phyloP scores from a whole-genome alignment of 768 basidiomycete genomes.

The Porphyrellus cyaneotinctus region DNA sequence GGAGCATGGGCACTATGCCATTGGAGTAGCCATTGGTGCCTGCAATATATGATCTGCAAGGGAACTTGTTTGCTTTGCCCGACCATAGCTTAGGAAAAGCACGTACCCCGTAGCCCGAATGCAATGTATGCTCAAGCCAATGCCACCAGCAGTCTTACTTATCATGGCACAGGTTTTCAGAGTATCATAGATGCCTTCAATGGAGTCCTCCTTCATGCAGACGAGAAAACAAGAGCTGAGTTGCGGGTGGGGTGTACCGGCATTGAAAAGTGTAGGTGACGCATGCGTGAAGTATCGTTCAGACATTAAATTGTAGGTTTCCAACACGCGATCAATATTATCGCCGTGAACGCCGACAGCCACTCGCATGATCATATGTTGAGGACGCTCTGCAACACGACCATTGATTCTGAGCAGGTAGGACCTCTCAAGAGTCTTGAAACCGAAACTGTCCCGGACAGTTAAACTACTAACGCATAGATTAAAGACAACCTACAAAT shows the following conservation, averaged over 20 bases:
- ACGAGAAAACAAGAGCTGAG: constrained; percentile 96
- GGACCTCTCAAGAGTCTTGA: constrained; percentile 98
- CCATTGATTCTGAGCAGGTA: constrained; percentile 94
- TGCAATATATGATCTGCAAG: constrained; percentile 87
- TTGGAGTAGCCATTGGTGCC: constrained; percentile 99
- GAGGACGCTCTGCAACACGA: constrained; percentile 93
- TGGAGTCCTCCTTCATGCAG: constrained; percentile 97
- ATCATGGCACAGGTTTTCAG: constrained; percentile 99
- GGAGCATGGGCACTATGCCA: constrained; percentile 98
- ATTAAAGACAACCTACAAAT: constrained; percentile 56
- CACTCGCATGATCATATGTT: constrained; percentile 99
- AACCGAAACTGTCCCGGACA: constrained; percentile 71
- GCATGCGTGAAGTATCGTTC: constrained; percentile 99
- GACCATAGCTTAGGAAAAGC: not conserved
- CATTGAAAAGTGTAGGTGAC: constrained; percentile 96
- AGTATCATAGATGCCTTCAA: constrained; percentile 99
- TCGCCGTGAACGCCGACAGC: constrained; percentile 93
- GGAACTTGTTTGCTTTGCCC: not conserved
- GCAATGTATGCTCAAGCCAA: constrained; percentile 92
- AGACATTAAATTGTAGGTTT: constrained; percentile 96
- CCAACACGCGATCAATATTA: constrained; percentile 83
- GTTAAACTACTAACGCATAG: not conserved
- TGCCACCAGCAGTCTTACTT: constrained; percentile 98
- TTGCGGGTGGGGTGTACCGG: constrained; percentile 94
- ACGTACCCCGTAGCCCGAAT: constrained; percentile 91